Evolutionary conservation across 2,329 filamentous ascomycete genomes (phyloP).

Genomic region (Colletotrichum endophyticum): DNA sequence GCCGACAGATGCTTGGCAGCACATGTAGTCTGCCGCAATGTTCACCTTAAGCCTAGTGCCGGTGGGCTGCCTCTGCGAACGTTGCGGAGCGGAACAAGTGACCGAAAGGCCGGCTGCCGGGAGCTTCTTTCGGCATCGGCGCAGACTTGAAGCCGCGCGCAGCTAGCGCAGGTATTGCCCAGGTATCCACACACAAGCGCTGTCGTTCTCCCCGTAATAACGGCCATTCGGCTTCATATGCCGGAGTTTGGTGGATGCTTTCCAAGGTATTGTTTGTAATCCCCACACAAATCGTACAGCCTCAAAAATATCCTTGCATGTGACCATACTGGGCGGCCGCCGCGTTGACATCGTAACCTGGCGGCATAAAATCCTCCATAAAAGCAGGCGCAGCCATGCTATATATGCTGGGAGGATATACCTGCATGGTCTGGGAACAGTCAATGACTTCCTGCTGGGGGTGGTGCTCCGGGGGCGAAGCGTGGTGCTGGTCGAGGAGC

Average conservation of each 20-base stretch:
- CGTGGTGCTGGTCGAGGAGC: background rate
- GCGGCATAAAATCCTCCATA: constrained; percentile 1
- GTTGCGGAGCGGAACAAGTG: background rate
- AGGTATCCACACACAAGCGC: background rate
- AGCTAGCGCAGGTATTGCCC: background rate
- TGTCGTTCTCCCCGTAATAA: background rate
- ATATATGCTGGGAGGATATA: background rate
- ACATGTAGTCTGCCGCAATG: background rate
- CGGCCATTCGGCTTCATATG: background rate
- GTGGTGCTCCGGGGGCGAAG: background rate
- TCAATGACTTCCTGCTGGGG: background rate
- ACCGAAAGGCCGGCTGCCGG: background rate
- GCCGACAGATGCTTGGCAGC: background rate
- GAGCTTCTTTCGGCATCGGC: background rate
- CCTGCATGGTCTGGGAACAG: constrained; percentile 4
- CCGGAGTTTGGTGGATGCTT: background rate
- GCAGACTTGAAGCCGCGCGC: background rate
- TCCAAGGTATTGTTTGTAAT: background rate
- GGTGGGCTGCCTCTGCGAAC: background rate
- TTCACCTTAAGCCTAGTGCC: background rate
- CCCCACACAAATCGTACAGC: background rate
- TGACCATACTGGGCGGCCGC: background rate
- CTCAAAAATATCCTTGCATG: background rate
- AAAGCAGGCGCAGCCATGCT: background rate
- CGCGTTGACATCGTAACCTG: background rate